phyloP scores from a whole-genome alignment of 495 filamentous ascomycete species.

The Cercophora newfieldiana region DNA sequence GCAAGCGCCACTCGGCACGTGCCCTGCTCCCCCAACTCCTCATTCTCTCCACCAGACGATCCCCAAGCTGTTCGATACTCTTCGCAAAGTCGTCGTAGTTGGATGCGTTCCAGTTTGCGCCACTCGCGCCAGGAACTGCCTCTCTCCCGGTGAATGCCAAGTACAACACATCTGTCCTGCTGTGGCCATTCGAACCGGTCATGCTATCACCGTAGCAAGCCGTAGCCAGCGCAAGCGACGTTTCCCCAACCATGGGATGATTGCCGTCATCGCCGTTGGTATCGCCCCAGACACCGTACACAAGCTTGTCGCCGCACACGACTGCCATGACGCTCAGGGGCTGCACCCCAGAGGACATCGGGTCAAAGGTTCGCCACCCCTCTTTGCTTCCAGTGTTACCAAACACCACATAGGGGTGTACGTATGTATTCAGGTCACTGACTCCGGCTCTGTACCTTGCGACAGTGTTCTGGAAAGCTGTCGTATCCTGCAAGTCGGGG shows the following conservation, averaged over 20 bases:
- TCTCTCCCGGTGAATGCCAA: conserved; percentile 53
- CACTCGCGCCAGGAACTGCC: conserved; percentile 48
- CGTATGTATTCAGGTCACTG: conserved; percentile 58
- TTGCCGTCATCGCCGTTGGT: conserved; percentile 56
- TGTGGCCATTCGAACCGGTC: conserved; percentile 52
- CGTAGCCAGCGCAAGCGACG: conserved; percentile 57
- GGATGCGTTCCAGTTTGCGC: conserved; percentile 51
- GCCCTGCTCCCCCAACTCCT: not conserved
- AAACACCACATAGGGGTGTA: conserved; percentile 67
- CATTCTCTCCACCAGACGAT: conserved; percentile 34
- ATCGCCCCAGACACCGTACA: conserved; percentile 69
- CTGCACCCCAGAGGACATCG: conserved; percentile 50
- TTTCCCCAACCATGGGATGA: conserved; percentile 54
- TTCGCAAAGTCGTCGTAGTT: conserved; percentile 47
- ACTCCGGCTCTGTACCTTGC: conserved; percentile 43
- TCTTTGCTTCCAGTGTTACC: conserved; percentile 51
- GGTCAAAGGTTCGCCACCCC: conserved; percentile 50
- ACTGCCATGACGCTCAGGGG: conserved; percentile 65
- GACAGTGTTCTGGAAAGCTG: conserved; percentile 54
- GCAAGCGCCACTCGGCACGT: not conserved
- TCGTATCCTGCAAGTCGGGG: conserved; percentile 52
- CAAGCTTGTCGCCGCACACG: conserved; percentile 59
- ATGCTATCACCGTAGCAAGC: conserved; percentile 52
- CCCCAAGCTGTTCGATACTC: conserved; percentile 50
- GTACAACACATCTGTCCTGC: conserved; percentile 52